These are phyloP conservation scores for Meyerozyma guilliermondii DNA, from an alignment of 1,139 yeast species.

Conservation along the genomic window DNA sequence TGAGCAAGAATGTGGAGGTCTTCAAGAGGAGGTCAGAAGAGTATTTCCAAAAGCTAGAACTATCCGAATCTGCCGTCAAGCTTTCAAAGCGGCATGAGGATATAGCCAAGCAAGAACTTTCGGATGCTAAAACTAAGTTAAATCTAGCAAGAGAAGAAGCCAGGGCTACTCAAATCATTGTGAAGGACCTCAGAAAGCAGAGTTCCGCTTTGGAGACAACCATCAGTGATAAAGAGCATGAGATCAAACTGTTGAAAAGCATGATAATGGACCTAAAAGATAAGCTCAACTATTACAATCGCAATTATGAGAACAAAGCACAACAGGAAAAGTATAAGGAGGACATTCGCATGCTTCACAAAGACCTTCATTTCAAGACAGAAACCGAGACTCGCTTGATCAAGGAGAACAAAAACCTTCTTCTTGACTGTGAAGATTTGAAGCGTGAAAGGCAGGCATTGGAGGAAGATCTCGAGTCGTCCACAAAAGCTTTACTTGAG, in stretches of 20 bases:
- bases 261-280: slow-evolving; percentile 39
- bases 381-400: slow-evolving; percentile 61
- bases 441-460: slow-evolving; percentile 41
- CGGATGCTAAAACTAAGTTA: slow-evolving; percentile 50
- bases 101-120: slow-evolving; percentile 49
- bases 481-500: slow-evolving; percentile 47
- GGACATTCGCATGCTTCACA: slow-evolving; percentile 55
- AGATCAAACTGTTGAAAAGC: slow-evolving; percentile 47
- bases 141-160: slow-evolving; percentile 55
- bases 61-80: slow-evolving; percentile 70
- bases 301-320: slow-evolving; percentile 41
- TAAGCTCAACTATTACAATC: slow-evolving; percentile 50
- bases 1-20: slow-evolving; percentile 49
- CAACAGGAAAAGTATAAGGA: slow-evolving; percentile 42
- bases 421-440: slow-evolving; percentile 57
- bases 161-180: slow-evolving; percentile 51
- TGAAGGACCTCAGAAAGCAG: slow-evolving; percentile 52
- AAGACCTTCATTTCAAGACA: slow-evolving; percentile 52
- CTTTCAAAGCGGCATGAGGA: slow-evolving; percentile 61
- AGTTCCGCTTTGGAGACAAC: slow-evolving; percentile 53
- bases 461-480: slow-evolving; percentile 48
- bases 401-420: slow-evolving; percentile 58
- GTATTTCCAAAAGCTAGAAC: slow-evolving; percentile 67
- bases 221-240: slow-evolving; percentile 54
- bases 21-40: slow-evolving; percentile 74